Evolutionary conservation across 2,329 filamentous ascomycete species (phyloP), one percentile per base, ranked within the genome.

Genomic region (Teratosphaeria gauchensis): DNA sequence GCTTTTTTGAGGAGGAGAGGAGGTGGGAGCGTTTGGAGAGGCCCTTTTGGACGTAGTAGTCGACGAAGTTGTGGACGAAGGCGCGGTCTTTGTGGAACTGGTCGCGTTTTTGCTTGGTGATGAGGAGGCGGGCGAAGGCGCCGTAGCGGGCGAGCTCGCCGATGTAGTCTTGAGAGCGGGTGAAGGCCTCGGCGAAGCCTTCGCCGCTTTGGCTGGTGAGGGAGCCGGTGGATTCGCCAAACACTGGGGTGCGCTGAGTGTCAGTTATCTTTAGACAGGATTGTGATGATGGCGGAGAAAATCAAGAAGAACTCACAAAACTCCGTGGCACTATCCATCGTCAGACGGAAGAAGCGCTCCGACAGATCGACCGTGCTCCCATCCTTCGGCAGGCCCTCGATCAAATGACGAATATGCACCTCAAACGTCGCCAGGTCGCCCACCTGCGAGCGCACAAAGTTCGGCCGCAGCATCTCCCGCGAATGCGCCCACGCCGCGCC

Each of bases 311-410:
- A 48, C 42, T 48, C 42, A 48, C 42, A 73, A 63, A 89, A 87
- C 53, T 86, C 83, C 0, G 85, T 88, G 0, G 85, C 83, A 0
- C 83, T 82, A 61, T 89, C 85, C 19, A 89, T 76, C 0, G 85
- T 87, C 66, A 87, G 38, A 38, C 80, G 78, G 66, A 87, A 87
- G 66, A 88, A 85, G 8, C 86, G 71, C 11, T 81, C 78, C 64
- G 84, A 82, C 31, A 88, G 73, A 63, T 88, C 82, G 9, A 88
- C 77, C 9, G 63, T 65, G 4, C 61, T 61, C 24, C 84, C 78
- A 59, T 82, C 74, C 0, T 69, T 69, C 0, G 84, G 83, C 8
- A 90, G 77, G 24, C 79, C 77, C n/a, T 77, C 74, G 30, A 88
- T 75, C 58, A 90, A 73, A 30, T 80, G 75, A 33, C 76, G 71